Percentiles rank a stretch among this genome's conserved stretches.
These are phyloP conservation scores for Fraxinus baroniana DNA, from an alignment of 305 asterid species.

Conservation along the genomic window DNA sequence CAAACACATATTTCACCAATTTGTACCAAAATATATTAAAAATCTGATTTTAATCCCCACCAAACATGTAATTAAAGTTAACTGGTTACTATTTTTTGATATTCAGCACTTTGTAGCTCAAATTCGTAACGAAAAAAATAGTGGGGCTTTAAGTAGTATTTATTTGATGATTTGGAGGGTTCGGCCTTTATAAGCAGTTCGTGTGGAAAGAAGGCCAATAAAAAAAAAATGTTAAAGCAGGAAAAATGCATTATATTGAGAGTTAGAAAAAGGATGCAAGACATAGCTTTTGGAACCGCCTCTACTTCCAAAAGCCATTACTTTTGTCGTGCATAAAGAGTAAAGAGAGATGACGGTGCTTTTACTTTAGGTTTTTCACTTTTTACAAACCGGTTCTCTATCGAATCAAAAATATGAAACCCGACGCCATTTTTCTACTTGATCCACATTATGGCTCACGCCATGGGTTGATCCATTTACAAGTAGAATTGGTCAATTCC, in stretches of 20 bases:
- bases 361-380: slow-evolving; percentile 19
- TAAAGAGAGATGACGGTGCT: slow-evolving; percentile 5
- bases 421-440: neutral
- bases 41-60: neutral
- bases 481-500: neutral
- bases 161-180: slow-evolving; percentile 31
- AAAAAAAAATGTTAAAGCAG: neutral
- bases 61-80: neutral
- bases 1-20: neutral
- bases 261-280: slow-evolving; percentile 10
- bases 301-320: slow-evolving; percentile 24
- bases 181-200: slow-evolving; percentile 22
- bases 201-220: neutral
- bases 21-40: neutral
- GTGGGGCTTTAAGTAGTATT: neutral
- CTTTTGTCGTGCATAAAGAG: slow-evolving; percentile 19
- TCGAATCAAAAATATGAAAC: neutral
- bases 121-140: neutral
- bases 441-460: neutral
- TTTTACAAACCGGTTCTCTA: neutral
- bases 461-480: neutral
- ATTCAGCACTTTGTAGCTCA: neutral
- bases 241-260: neutral
- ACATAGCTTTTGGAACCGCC: slow-evolving; percentile 20
- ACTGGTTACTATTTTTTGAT: neutral